These are phyloP conservation scores for Aspergillus panamensis DNA, from an alignment of 495 filamentous ascomycete species.

Conservation along the genomic window DNA sequence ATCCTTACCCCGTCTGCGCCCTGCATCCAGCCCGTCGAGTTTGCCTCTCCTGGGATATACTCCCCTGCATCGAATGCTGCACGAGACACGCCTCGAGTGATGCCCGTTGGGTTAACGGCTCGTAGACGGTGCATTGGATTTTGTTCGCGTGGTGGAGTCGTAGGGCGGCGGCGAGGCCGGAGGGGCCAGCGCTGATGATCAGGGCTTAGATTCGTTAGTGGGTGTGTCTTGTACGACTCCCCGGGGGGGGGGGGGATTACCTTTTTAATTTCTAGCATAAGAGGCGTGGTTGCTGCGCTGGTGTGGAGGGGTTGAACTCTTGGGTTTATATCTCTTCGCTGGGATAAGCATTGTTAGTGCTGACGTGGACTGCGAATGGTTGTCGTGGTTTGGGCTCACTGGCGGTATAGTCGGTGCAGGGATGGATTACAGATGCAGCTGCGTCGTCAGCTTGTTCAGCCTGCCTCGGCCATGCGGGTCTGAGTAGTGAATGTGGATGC, in stretches of 20 bases:
- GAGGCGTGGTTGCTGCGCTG: not conserved
- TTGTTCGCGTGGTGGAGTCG: slow-evolving; percentile 28
- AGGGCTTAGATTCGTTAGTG: no score
- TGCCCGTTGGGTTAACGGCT: slow-evolving; percentile 27
- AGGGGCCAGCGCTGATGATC: slow-evolving; percentile 22
- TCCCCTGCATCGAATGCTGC: slow-evolving; percentile 31
- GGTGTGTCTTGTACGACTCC: not conserved
- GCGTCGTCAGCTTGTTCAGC: no score
- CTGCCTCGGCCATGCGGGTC: no score
- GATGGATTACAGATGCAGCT: no score
- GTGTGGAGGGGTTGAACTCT: not conserved
- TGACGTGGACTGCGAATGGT: no score
- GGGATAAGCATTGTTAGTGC: no score
- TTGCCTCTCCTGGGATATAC: slow-evolving; percentile 23
- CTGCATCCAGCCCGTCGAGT: slow-evolving; percentile 20
- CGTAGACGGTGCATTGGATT: slow-evolving; percentile 30
- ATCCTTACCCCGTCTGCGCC: slow-evolving; percentile 31
- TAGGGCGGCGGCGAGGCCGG: slow-evolving; percentile 28
- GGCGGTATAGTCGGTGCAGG: no score
- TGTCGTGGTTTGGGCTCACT: no score
- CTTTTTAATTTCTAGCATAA: not conserved
- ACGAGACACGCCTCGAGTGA: slow-evolving; percentile 20
- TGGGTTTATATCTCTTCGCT: no score
- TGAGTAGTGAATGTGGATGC: no score
- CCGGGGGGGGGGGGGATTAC: not conserved